phyloP scores from a whole-genome alignment of 2,329 filamentous ascomycete genomes.

The Alternaria triticina region DNA sequence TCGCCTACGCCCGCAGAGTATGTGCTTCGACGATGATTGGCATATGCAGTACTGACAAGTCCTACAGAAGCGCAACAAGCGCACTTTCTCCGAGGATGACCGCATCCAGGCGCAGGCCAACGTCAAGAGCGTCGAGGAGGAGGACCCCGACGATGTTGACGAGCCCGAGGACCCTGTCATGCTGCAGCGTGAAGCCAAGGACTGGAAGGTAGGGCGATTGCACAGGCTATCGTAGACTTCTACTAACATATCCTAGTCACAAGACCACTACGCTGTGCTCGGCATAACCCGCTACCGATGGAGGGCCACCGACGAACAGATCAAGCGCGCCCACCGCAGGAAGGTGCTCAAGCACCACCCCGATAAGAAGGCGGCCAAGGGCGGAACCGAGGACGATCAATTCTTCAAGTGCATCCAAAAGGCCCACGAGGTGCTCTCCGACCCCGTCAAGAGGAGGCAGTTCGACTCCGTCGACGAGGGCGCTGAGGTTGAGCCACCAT shows the following conservation, averaged over 20 bases:
- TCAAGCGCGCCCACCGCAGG: conserved; percentile 98
- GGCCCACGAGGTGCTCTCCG: conserved; percentile 89
- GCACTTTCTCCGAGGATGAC: conserved; percentile 98
- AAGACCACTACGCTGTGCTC: conserved; percentile 98
- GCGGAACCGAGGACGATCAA: conserved; percentile 87
- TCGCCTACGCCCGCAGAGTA: conserved; percentile 94
- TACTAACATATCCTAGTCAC: conserved; percentile 59
- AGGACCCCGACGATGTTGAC: conserved; percentile 88
- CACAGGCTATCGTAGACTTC: no score
- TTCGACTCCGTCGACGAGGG: conserved; percentile 96
- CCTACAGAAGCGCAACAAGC: conserved; percentile 78
- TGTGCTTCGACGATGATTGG: conserved; percentile 25
- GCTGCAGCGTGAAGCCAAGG: conserved; percentile 92
- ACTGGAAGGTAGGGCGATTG: conserved; percentile 85
- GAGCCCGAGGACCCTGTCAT: conserved; percentile 93
- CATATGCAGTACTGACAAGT: conserved; percentile 20
- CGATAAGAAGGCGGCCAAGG: conserved; percentile 95
- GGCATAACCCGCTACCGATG: conserved; percentile 91
- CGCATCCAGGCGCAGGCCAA: conserved; percentile 94
- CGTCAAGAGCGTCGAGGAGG: conserved; percentile 93
- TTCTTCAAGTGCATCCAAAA: conserved; percentile 99
- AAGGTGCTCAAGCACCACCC: conserved; percentile 99
- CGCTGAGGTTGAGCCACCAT: conserved; percentile 88
- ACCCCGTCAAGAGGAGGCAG: conserved; percentile 90
- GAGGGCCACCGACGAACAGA: conserved; percentile 95